Percentiles rank a stretch among this genome's conserved stretches.
Conservation (phyloP, 495 filamentous ascomycete genomes). For the Neurospora sp. region DNA sequence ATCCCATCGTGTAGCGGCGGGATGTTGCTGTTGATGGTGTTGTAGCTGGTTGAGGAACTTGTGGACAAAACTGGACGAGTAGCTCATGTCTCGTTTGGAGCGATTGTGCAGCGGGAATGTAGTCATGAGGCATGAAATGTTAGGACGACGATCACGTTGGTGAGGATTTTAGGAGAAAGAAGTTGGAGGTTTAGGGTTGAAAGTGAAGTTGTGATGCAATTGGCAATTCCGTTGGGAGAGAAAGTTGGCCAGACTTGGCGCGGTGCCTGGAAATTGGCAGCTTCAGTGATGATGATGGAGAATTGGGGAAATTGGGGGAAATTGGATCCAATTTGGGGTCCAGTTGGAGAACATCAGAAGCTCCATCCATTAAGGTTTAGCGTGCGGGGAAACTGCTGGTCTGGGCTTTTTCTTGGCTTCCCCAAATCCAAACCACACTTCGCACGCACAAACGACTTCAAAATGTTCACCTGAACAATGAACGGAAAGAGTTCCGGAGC, state of each 20-base stretch:
- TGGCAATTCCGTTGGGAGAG: neutral
- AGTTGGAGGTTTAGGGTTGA: neutral
- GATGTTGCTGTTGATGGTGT: neutral
- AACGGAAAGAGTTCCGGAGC: neutral
- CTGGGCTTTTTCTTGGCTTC: neutral
- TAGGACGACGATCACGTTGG: neutral
- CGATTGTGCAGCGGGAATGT: neutral
- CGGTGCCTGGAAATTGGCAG: neutral
- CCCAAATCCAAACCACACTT: neutral
- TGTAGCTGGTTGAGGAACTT: constrained; percentile 15
- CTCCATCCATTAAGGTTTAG: neutral
- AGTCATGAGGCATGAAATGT: neutral
- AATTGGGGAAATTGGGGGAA: neutral
- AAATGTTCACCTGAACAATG: neutral
- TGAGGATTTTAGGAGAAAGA: neutral
- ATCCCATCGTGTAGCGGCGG: neutral
- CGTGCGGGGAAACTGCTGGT: neutral
- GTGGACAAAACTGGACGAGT: constrained; percentile 10
- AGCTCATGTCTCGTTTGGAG: constrained; percentile 2
- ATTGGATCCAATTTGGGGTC: neutral
- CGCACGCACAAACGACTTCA: neutral
- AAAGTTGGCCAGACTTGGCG: neutral
- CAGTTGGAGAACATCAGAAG: neutral
- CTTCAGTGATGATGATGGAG: neutral
- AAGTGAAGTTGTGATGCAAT: neutral